Base-by-base conservation (phyloP, 2,329 filamentous ascomycete genomes). In the Helminthosporium solani region DNA sequence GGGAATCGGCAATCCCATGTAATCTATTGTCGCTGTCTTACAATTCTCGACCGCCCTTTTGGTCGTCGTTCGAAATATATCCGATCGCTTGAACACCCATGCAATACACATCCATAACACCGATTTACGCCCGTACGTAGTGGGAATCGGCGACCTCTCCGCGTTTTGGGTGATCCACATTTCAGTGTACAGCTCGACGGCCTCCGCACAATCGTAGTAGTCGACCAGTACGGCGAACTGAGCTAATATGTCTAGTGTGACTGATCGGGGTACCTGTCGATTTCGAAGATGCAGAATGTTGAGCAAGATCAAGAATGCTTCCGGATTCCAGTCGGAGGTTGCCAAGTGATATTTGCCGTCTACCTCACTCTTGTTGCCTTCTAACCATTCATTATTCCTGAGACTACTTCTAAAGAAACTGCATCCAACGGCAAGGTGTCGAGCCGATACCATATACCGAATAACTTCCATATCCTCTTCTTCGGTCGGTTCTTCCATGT, bases 231-330 rank as follows among this genome's bases (percentile, higher is more conserved):
- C 60, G 2, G 74, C 73, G n/a, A 78, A 63, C 44, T 73, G 69
- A n/a, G 68, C 67, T 11, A 79, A 60, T 3, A 64, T 58, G n/a
- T 75, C 68, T 3, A 77, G 54, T 28, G 54, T 57, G 0, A 77
- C 50, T 0, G 48, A 31, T 37, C 59, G 57, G 0, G 74, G 74
- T 9, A 78, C 66, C 33, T 70, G 65, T 28, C 62, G 49, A 9
- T 63, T 66, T 2, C 66, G 67, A 43, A 71, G 64, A 57, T 78
- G 76, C n/a, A 78, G 60, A n/a, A 74, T 70, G 46, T 75, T 68
- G 42, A 78, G 55, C 1, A 77, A 48, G 18, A 72, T 70, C 12
- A 66, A 57, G 7, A 77, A 63, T 0, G 73, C 73, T 8, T 68
- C 59, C 4, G 64, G 54, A 44, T 76, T 62, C 46, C 46, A 52